These are phyloP conservation scores for Glebionis coronaria DNA, from an alignment of 129 eudicot species.

Conservation along the genomic window DNA sequence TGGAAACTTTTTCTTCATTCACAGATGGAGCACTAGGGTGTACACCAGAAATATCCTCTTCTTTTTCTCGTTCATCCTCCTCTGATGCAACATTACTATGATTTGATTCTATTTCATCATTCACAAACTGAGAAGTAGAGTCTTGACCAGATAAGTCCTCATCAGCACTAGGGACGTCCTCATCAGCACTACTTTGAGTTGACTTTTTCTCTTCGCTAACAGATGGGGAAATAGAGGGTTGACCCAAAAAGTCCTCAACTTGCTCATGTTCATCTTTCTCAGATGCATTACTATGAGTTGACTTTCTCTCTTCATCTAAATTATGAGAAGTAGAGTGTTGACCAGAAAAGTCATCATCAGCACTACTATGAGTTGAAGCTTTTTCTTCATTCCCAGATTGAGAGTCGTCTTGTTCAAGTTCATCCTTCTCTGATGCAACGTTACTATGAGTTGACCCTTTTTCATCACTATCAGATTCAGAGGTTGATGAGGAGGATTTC, in stretches of 20 bases:
- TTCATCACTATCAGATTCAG: slow-evolving; percentile 21
- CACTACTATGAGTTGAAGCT: slow-evolving; percentile 9
- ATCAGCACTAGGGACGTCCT: not conserved
- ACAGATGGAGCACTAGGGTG: not conserved
- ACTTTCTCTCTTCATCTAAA: not conserved
- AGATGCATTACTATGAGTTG: not conserved
- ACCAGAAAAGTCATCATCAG: slow-evolving; percentile 11
- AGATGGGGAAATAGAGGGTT: not conserved
- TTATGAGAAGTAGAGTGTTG: not conserved
- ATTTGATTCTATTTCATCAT: slow-evolving; percentile 15
- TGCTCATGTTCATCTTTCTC: slow-evolving; percentile 15
- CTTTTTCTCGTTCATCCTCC: slow-evolving; percentile 15
- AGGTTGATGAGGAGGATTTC: slow-evolving; percentile 24
- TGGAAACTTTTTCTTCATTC: slow-evolving; percentile 5
- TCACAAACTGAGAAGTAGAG: slow-evolving; percentile 6
- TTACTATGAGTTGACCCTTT: slow-evolving; percentile 16
- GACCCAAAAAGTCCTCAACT: not conserved
- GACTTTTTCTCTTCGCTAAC: not conserved
- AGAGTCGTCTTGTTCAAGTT: slow-evolving; percentile 9
- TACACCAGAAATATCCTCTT: not conserved
- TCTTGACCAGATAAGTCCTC: slow-evolving; percentile 10
- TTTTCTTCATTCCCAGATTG: slow-evolving; percentile 13
- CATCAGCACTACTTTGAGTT: not conserved
- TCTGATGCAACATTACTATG: slow-evolving; percentile 1
- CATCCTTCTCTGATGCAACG: slow-evolving; percentile 12